Evolutionary conservation across 805 yeast genomes (phyloP).

Genomic region (Saccharomycopsis sp.): DNA sequence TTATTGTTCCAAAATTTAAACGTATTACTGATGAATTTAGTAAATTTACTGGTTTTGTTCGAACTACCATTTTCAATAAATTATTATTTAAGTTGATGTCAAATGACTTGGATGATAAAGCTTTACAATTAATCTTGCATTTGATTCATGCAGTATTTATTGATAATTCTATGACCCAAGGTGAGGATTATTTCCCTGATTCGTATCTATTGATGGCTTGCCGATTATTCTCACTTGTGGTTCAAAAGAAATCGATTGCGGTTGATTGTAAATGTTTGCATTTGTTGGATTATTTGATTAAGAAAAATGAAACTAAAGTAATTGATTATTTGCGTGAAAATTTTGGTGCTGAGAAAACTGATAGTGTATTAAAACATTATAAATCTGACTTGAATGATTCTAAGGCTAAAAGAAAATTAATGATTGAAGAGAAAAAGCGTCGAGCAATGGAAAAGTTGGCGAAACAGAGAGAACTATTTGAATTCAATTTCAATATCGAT

Average conservation of each 20-base stretch:
- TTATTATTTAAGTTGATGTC: constrained; percentile 1
- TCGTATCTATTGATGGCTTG: constrained; percentile 36
- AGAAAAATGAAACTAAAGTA: background rate
- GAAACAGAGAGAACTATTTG: constrained; percentile 16
- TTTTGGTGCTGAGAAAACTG: background rate
- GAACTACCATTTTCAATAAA: constrained; percentile 16
- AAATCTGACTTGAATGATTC: constrained; percentile 9
- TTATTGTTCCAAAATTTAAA: constrained; percentile 11
- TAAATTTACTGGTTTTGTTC: constrained; percentile 22
- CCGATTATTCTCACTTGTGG: background rate
- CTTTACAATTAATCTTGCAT: constrained; percentile 55
- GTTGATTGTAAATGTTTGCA: background rate
- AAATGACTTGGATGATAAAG: constrained; percentile 44
- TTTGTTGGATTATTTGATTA: background rate
- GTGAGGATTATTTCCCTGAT: constrained; percentile 35
- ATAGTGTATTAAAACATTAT: background rate
- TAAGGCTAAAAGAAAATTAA: constrained; percentile 1
- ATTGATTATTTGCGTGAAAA: background rate
- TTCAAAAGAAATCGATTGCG: background rate
- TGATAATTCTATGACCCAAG: constrained; percentile 42
- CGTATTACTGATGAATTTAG: constrained; percentile 20
- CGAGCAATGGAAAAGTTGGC: constrained; percentile 16
- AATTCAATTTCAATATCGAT: constrained; percentile 5
- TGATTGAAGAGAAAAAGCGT: constrained; percentile 16
- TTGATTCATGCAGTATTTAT: constrained; percentile 56